A percentile compares a stretch with the other conserved stretches of the same genome.
Evolutionary conservation across 257 asterid genomes (phyloP).

Genomic region (Pogostemon cablin): DNA sequence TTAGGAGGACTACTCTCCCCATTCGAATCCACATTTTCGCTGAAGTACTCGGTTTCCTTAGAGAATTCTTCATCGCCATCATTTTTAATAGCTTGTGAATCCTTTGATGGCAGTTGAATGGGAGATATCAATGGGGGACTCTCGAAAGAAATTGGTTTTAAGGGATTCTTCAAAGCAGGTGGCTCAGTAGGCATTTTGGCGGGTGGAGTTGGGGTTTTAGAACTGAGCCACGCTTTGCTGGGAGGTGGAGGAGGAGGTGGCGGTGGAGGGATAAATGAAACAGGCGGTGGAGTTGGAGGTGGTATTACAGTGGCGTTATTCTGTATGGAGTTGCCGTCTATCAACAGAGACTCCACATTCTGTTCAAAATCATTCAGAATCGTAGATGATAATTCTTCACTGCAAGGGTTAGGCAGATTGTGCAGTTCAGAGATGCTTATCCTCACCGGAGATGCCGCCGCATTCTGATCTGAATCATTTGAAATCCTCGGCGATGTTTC

Average conservation of each 20-base stretch:
- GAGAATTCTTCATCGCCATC: conserved; percentile 33
- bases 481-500: conserved; percentile 49
- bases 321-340: conserved; percentile 33
- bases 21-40: conserved; percentile 36
- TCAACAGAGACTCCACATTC: conserved; percentile 35
- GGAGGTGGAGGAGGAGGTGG: conserved; percentile 45
- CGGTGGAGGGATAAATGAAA: conserved; percentile 35
- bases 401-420: conserved; percentile 30
- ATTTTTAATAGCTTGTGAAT: conserved; percentile 33
- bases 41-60: conserved; percentile 30
- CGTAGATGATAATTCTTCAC: conserved; percentile 49
- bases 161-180: conserved; percentile 48
- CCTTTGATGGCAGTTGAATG: conserved; percentile 53
- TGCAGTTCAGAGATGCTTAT: conserved; percentile 23
- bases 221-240: conserved; percentile 61
- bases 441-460: conserved; percentile 22
- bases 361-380: conserved; percentile 36
- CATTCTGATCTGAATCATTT: conserved; percentile 31
- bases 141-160: conserved; percentile 51
- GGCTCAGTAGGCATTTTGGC: conserved; percentile 44
- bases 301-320: conserved; percentile 27
- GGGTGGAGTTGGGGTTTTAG: conserved; percentile 63
- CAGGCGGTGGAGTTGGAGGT: conserved; percentile 34
- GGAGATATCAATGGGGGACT: conserved; percentile 54
- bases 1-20: conserved; percentile 58